These are phyloP conservation scores for Peniophora sp. DNA, from an alignment of 1,284 basidiomycete species.

Conservation along the genomic window DNA sequence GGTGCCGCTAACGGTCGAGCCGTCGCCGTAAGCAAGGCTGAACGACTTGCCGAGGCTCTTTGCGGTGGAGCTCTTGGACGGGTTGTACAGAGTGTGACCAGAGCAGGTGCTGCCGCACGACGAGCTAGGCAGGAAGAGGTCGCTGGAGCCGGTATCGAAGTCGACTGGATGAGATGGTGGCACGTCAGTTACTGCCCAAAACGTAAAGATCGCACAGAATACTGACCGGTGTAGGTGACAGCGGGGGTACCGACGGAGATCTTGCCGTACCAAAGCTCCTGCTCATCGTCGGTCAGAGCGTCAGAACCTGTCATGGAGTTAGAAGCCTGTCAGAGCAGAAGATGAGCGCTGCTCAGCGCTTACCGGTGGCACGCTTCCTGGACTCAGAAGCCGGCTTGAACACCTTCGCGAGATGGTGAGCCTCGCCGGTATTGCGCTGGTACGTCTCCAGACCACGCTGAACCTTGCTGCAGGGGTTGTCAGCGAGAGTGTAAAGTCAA, in stretches of 20 bases:
- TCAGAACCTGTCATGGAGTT: constrained; percentile 7
- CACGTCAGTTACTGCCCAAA: not conserved
- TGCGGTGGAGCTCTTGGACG: constrained; percentile 27
- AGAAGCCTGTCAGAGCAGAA: not conserved
- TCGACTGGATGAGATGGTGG: constrained; percentile 16
- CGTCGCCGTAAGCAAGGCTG: constrained; percentile 44
- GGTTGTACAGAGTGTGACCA: constrained; percentile 24
- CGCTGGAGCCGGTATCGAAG: constrained; percentile 27
- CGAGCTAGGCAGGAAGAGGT: constrained; percentile 18
- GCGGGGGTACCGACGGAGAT: constrained; percentile 24
- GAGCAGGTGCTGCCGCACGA: constrained; percentile 20
- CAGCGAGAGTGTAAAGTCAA: constrained; percentile 5
- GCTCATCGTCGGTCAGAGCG: constrained; percentile 12
- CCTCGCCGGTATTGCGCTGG: constrained; percentile 14
- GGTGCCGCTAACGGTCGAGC: constrained; percentile 39
- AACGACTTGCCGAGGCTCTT: constrained; percentile 27
- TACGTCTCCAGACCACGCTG: constrained; percentile 12
- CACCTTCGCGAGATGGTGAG: constrained; percentile 9
- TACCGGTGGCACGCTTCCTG: not conserved
- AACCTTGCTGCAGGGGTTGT: constrained; percentile 11
- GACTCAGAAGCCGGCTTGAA: not conserved
- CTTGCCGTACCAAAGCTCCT: constrained; percentile 18
- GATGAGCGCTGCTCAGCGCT: not conserved
- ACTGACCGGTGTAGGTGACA: constrained; percentile 14
- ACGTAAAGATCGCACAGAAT: not conserved